Conservation (phyloP, 352 stramenopile species). For the Pythium biforme region DNA sequence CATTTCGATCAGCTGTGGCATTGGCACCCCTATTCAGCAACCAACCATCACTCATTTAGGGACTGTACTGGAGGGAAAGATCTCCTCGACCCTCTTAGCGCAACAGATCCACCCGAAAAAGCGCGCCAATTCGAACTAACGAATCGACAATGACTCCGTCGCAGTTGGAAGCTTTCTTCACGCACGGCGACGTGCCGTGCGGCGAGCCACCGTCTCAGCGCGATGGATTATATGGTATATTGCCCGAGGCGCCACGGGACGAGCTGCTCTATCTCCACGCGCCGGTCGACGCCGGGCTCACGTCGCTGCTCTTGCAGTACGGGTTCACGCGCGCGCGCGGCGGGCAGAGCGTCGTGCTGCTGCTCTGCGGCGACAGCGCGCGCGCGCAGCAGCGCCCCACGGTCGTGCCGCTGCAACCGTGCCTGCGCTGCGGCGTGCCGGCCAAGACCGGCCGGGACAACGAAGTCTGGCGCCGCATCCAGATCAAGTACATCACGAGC, state of each 20-base stretch:
- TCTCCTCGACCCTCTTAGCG: conserved; percentile 4
- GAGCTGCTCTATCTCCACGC: conserved; percentile 48
- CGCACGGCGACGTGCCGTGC: conserved; percentile 39
- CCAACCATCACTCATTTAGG: conserved; percentile 9
- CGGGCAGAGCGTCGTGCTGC: conserved; percentile 46
- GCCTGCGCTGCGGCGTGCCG: conserved; percentile 37
- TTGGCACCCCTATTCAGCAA: not conserved
- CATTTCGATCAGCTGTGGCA: no score
- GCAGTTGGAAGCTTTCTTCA: conserved; percentile 64
- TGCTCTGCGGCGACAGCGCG: conserved; percentile 39
- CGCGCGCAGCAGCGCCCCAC: conserved; percentile 22
- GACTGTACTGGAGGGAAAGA: not conserved
- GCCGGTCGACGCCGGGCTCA: conserved; percentile 40
- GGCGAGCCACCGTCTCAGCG: conserved; percentile 5
- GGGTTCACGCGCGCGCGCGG: conserved; percentile 51
- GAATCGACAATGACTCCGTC: conserved; percentile 15
- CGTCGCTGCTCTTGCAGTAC: conserved; percentile 63
- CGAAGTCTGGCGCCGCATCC: conserved; percentile 46
- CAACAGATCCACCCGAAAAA: conserved; percentile 11
- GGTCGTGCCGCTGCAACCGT: conserved; percentile 47
- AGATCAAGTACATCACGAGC: conserved; percentile 64
- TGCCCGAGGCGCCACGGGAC: conserved; percentile 15
- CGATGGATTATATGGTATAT: not conserved
- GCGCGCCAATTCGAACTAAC: conserved; percentile 9
- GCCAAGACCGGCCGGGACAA: conserved; percentile 50